A percentile compares a stretch with the other conserved stretches of the same genome.
Evolutionary conservation across 306 rosid species (phyloP).

Genomic region (Canavalia gladiata): DNA sequence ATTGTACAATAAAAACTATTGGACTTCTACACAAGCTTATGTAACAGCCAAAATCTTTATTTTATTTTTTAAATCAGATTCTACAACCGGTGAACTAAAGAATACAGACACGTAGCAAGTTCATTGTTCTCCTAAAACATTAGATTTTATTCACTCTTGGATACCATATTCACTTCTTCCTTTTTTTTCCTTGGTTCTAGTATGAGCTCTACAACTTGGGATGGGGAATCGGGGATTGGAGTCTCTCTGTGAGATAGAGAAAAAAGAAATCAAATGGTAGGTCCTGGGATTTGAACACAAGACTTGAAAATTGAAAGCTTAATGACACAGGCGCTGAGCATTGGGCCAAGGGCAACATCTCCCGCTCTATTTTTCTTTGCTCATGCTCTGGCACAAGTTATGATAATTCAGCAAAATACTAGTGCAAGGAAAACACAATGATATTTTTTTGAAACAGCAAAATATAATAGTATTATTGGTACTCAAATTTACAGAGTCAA

Average conservation of each 20-base stretch:
- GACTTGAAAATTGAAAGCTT: conserved; percentile 21
- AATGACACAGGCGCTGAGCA: background rate
- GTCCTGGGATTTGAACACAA: conserved; percentile 6
- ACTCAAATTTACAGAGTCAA: no score
- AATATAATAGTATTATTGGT: no score
- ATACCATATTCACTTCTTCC: background rate
- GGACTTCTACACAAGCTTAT: background rate
- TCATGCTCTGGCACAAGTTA: conserved; percentile 18
- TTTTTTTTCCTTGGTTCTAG: background rate
- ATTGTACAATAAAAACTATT: no score
- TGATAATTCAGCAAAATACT: conserved; percentile 18
- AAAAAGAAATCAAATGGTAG: background rate
- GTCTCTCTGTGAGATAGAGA: background rate
- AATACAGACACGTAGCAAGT: background rate
- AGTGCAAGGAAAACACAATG: background rate
- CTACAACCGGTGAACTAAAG: conserved; percentile 5
- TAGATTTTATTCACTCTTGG: background rate
- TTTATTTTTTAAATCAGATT: background rate
- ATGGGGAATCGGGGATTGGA: background rate
- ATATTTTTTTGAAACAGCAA: no score
- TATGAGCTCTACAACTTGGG: background rate
- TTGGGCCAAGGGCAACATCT: conserved; percentile 15
- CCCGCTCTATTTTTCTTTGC: conserved; percentile 7
- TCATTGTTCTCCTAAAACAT: conserved; percentile 2
- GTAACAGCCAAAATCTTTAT: background rate